These are phyloP conservation scores for Curvularia lunata DNA, from an alignment of 2,329 filamentous ascomycete genomes.

Conservation along the genomic window DNA sequence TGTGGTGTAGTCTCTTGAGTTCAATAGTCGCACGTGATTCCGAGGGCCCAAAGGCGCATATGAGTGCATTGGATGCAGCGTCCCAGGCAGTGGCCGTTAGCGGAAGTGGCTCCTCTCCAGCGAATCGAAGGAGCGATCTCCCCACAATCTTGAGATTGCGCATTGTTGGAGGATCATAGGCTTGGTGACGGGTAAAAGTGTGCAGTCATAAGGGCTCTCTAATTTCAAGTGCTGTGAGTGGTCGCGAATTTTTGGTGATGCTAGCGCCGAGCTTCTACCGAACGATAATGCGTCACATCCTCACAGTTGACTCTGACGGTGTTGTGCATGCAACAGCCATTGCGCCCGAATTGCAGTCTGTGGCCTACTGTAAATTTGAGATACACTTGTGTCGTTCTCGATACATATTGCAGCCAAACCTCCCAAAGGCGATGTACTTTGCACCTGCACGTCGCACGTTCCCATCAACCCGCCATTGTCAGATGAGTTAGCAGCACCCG, in stretches of 20 bases:
- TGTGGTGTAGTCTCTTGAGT: constrained; percentile 63
- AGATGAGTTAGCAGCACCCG: constrained; percentile 1
- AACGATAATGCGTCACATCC: constrained; percentile 19
- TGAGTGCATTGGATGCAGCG: constrained; percentile 73
- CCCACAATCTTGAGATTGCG: constrained; percentile 84
- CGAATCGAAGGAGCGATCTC: constrained; percentile 67
- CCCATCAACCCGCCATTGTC: not conserved
- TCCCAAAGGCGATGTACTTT: not conserved
- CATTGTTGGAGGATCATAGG: constrained; percentile 61
- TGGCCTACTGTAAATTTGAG: not conserved
- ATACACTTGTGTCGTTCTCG: not conserved
- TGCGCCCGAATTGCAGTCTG: not conserved
- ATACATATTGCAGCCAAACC: not conserved
- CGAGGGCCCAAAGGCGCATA: constrained; percentile 85
- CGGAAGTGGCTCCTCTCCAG: constrained; percentile 60
- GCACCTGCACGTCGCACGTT: not conserved
- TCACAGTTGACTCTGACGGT: not conserved
- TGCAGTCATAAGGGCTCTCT: constrained; percentile 6
- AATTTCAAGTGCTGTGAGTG: constrained; percentile 13
- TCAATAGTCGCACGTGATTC: constrained; percentile 73
- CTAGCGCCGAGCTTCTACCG: constrained; percentile 37
- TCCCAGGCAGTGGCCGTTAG: constrained; percentile 88
- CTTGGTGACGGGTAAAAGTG: constrained; percentile 12
- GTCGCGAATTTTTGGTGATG: constrained; percentile 25
- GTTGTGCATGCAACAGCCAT: not conserved